Evolutionary conservation across 1,284 basidiomycete genomes (phyloP).

Genomic region (Tylopilus sp.): DNA sequence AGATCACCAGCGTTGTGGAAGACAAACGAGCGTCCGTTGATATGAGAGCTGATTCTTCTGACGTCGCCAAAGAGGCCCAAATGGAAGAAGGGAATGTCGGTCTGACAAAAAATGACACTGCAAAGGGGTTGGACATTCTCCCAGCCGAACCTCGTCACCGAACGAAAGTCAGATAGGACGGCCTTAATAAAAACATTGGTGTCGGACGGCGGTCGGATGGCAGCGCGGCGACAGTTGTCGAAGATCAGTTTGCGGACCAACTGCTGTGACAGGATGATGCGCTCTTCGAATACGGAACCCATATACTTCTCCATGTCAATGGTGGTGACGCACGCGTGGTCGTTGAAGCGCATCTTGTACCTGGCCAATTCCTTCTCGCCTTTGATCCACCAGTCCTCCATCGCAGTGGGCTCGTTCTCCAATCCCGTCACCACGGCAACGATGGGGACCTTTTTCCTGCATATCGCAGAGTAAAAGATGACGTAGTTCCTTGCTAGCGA

Average conservation of each 20-base stretch:
- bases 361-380: constrained; percentile 27
- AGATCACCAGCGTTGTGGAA: constrained; percentile 22
- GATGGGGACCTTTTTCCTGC: constrained; percentile 32
- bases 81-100: constrained; percentile 18
- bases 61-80: constrained; percentile 21
- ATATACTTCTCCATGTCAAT: constrained; percentile 20
- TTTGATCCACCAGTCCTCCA: constrained; percentile 35
- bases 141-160: constrained; percentile 26
- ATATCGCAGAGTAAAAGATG: constrained; percentile 31
- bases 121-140: constrained; percentile 20
- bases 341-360: constrained; percentile 29
- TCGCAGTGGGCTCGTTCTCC: constrained; percentile 30
- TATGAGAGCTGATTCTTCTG: constrained; percentile 20
- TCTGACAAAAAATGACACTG: constrained; percentile 22
- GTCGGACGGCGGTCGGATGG: constrained; percentile 15
- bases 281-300: constrained; percentile 20
- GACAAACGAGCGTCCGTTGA: constrained; percentile 26
- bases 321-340: constrained; percentile 34
- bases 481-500: constrained; percentile 30
- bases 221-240: constrained; percentile 17
- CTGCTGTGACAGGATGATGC: constrained; percentile 17
- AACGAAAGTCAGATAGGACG: constrained; percentile 25
- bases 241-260: constrained; percentile 21
- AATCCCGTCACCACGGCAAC: constrained; percentile 32
- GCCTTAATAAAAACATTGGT: constrained; percentile 25